Conservation (phyloP, 371 early-diverging fungal genomes). For the Mucor plumbeus region DNA sequence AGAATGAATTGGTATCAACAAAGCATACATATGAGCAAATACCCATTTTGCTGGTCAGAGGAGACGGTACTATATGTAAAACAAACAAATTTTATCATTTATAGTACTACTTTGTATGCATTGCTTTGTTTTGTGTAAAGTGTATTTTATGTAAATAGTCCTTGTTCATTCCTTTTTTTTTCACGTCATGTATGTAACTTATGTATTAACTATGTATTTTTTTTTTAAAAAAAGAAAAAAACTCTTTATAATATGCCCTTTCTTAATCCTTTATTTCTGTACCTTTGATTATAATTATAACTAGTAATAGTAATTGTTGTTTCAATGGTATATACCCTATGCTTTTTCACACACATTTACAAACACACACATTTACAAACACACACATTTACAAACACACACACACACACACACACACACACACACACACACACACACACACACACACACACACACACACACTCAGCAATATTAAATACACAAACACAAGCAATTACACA, state of each 20-base stretch:
- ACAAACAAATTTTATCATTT: conserved; percentile 40
- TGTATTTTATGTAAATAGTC: background rate
- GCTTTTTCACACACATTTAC: background rate
- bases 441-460: background rate
- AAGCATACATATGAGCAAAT: conserved; percentile 37
- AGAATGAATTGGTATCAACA: conserved; percentile 29
- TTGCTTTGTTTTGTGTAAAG: background rate
- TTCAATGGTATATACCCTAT: background rate
- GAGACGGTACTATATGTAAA: conserved; percentile 51
- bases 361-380: too few relatives aligned
- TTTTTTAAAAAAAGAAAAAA: background rate
- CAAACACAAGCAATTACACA: conserved; percentile 5
- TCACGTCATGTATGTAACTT: background rate
- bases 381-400: too few relatives aligned
- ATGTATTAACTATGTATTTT: background rate
- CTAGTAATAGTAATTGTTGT: too few relatives aligned
- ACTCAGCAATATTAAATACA: background rate
- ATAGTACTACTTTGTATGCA: background rate
- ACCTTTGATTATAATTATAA: background rate
- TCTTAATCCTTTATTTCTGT: background rate
- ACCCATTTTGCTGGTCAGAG: conserved; percentile 48
- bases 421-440: background rate
- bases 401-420: too few relatives aligned
- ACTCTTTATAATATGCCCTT: background rate
- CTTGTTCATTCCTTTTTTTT: background rate